These are phyloP conservation scores for Sclerotinia minor DNA, from an alignment of 2,329 filamentous ascomycete species.

Conservation along the genomic window DNA sequence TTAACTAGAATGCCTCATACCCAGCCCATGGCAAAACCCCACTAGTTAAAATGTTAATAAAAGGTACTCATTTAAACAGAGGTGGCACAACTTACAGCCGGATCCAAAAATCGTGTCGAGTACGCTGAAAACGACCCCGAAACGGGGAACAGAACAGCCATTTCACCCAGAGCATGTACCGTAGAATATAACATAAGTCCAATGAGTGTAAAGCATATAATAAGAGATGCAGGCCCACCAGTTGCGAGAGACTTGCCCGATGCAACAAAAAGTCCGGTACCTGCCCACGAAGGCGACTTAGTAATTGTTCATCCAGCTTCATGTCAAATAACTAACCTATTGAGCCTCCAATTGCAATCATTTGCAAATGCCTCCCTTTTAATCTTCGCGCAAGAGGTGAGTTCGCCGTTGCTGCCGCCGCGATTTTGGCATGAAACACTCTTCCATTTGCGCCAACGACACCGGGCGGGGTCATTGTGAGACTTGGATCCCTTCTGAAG, in stretches of 20 bases:
- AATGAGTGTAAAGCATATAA: slow-evolving; percentile 77
- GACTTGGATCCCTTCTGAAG: slow-evolving; percentile 42
- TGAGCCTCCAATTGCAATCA: slow-evolving; percentile 95
- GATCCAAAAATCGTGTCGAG: slow-evolving; percentile 88
- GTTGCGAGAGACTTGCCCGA: slow-evolving; percentile 69
- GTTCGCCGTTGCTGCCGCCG: slow-evolving; percentile 63
- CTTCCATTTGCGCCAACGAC: slow-evolving; percentile 36
- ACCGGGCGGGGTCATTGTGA: slow-evolving; percentile 51
- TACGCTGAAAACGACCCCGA: slow-evolving; percentile 91
- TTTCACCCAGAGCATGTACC: slow-evolving; percentile 85
- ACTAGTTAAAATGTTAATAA: slow-evolving; percentile 42
- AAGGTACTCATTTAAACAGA: no score
- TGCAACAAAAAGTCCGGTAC: slow-evolving; percentile 83
- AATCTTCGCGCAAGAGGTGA: slow-evolving; percentile 74
- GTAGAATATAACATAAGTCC: slow-evolving; percentile 90
- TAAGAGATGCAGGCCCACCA: slow-evolving; percentile 75
- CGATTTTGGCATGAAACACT: slow-evolving; percentile 63
- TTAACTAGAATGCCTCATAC: slow-evolving; percentile 27
- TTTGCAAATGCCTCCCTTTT: slow-evolving; percentile 86
- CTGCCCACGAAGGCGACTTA: slow-evolving; percentile 43
- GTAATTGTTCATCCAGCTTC: not conserved
- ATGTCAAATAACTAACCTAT: slow-evolving; percentile 58
- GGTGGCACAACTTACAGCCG: slow-evolving; percentile 50
- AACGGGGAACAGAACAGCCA: slow-evolving; percentile 87
- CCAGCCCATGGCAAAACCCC: slow-evolving; percentile 96